Evolutionary conservation across 306 rosid genomes (phyloP), one percentile per base, ranked within the genome.

Genomic region (Pterocarpus macrocarpus): DNA sequence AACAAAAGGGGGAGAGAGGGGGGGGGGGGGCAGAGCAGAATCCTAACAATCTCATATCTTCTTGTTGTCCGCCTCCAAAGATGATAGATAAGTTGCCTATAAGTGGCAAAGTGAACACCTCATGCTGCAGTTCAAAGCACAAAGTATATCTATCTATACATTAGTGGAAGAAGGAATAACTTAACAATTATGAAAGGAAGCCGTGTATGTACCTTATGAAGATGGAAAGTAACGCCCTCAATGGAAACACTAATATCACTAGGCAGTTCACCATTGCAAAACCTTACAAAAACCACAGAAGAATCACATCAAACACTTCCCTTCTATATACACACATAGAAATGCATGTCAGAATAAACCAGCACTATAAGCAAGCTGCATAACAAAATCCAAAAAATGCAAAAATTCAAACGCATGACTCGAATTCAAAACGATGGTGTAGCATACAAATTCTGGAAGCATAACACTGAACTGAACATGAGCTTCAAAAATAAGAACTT

Each of bases 231-330:
- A 44, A 87, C 80, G 15, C 81, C 89, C 5, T 90, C 92, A 36
- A 92, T 87, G 70, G 88, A 85, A 64, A 92, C 75, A 81, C 72
- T 75, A 22, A 94, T 84, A 87, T 94, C 98, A 78, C 94, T 90
- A 1, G 92, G 94, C 78, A 94, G 79, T 82, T 89, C 92, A 30
- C 91, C 78, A 75, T 82, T 88, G 84, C 91, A 92, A 71, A 85
- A 92, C 95, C 98, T 94, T 58, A 41, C 79, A 65, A 76, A 72
- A 73, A 62, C 78, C 65, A 35, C 39, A 32, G 1, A 22, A 38
- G 65, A 72, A 52, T 79, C 71, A 57, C 79, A 58, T 71, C 56
- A 58, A 80, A 76, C 50, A 49, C 22, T n/a, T n/a, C 74, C 30
- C 38, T 62, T 30, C 17, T 28, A 13, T 3, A 47, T 10, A 80